Evolutionary conservation across 2,329 filamentous ascomycete genomes (phyloP).

Genomic region (Epichloe scottii): DNA sequence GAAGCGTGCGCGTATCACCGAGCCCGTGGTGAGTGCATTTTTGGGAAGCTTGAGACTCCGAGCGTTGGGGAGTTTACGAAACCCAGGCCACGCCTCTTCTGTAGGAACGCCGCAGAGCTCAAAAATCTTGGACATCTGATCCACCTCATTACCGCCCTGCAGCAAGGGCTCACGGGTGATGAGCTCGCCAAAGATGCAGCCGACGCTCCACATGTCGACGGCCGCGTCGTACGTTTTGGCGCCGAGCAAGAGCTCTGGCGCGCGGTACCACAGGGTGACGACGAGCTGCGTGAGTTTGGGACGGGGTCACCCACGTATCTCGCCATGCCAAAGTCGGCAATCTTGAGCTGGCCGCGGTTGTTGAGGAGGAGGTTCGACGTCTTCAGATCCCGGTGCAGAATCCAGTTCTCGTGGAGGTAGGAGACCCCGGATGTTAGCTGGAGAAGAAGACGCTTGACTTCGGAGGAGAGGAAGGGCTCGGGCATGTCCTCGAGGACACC

Average conservation of each 20-base stretch:
- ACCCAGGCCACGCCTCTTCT: constrained; percentile 72
- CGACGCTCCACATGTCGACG: constrained; percentile 92
- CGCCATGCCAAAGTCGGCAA: constrained; percentile 97
- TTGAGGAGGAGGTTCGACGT: constrained; percentile 89
- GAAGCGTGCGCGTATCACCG: constrained; percentile 63
- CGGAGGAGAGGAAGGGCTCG: constrained; percentile 83
- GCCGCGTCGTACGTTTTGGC: constrained; percentile 59
- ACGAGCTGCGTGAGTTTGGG: constrained; percentile 80
- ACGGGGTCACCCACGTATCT: constrained; percentile 67
- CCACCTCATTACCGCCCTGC: constrained; percentile 84
- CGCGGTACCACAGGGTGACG: constrained; percentile 93
- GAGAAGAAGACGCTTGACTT: constrained; percentile 78
- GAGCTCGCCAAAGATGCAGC: constrained; percentile 91
- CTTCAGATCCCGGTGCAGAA: constrained; percentile 87
- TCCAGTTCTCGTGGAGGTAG: constrained; percentile 82
- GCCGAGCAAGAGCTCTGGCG: constrained; percentile 81
- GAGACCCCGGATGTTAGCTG: constrained; percentile 71
- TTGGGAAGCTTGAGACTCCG: constrained; percentile 60
- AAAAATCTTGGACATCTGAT: constrained; percentile 80
- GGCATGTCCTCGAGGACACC: constrained; percentile 87
- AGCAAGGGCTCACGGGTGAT: constrained; percentile 71
- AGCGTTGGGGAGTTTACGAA: constrained; percentile 78
- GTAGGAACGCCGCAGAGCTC: constrained; percentile 78
- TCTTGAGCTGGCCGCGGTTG: constrained; percentile 87
- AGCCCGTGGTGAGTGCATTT: constrained; percentile 26